These are phyloP conservation scores for Cronartium quercuum DNA, from an alignment of 1,284 basidiomycete genomes.

Conservation along the genomic window DNA sequence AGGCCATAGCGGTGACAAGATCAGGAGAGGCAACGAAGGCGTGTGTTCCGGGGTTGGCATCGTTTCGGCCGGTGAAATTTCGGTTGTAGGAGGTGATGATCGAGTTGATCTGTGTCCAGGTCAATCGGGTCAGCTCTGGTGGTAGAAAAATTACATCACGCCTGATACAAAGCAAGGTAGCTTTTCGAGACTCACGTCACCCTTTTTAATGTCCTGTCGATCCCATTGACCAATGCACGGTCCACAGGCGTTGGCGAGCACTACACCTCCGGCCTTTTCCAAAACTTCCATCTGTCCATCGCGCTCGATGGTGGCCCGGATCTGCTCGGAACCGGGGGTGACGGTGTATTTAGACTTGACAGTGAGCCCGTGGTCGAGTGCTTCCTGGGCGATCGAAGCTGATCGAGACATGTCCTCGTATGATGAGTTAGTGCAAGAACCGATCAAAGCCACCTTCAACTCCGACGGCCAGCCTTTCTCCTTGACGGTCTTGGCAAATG, in stretches of 20 bases:
- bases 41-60: conserved; percentile 98
- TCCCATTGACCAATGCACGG: conserved; percentile 99
- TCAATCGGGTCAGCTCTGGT: neutral
- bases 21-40: conserved; percentile 98
- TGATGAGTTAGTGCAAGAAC: conserved; percentile 99
- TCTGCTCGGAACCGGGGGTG: conserved; percentile 96
- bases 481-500: conserved; percentile 85
- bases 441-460: conserved; percentile 94
- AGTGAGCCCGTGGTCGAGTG: conserved; percentile 73
- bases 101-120: conserved; percentile 50
- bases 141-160: neutral
- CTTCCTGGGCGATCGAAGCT: conserved; percentile 86
- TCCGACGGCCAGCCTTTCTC: conserved; percentile 95
- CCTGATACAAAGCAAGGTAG: conserved; percentile 38
- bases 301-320: conserved; percentile 92
- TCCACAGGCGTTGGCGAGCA: conserved; percentile 97
- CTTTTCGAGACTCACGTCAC: conserved; percentile 85
- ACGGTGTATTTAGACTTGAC: conserved; percentile 94
- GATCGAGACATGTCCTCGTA: conserved; percentile 99
- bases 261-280: conserved; percentile 79
- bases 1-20: conserved; percentile 93
- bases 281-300: conserved; percentile 88
- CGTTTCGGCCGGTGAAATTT: conserved; percentile 99
- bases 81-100: conserved; percentile 98
- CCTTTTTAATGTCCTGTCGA: conserved; percentile 91